These are phyloP conservation scores for Cytospora piceae DNA, from an alignment of 2,329 filamentous ascomycete species.

Conservation along the genomic window DNA sequence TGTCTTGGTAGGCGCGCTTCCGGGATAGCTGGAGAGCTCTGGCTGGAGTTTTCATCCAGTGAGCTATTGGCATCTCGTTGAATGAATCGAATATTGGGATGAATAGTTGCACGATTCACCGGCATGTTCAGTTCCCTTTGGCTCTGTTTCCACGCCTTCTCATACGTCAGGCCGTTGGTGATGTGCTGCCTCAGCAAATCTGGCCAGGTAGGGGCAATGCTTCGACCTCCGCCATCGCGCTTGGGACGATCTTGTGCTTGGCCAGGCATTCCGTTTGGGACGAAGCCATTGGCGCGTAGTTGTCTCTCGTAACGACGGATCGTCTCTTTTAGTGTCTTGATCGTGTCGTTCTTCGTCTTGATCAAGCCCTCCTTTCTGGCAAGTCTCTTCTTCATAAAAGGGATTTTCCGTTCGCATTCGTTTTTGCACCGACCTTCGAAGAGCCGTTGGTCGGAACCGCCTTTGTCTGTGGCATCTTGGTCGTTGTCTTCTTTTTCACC, in stretches of 20 bases:
- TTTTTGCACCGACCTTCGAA: neutral
- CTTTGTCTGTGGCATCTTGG: too few species aligned
- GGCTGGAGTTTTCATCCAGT: neutral
- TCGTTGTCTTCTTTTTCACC: too few species aligned
- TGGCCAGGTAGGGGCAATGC: neutral
- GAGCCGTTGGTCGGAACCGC: neutral
- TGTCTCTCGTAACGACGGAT: neutral
- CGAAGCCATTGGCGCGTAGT: neutral
- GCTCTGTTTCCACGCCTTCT: constrained; percentile 7
- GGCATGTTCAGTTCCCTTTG: constrained; percentile 19
- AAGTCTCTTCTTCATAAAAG: neutral
- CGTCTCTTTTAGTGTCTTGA: neutral
- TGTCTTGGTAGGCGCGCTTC: neutral
- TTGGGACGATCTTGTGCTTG: neutral
- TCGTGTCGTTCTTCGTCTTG: neutral
- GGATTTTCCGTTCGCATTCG: neutral
- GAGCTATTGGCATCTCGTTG: neutral
- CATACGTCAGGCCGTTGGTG: neutral
- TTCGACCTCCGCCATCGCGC: neutral
- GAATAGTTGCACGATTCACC: neutral
- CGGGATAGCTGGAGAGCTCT: neutral
- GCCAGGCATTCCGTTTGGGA: neutral
- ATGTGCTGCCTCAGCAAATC: neutral
- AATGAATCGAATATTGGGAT: constrained; percentile 14
- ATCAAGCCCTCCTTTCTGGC: neutral